These are phyloP conservation scores for Rutstroemia sp. DNA, from an alignment of 2,329 filamentous ascomycete species.

Conservation along the genomic window DNA sequence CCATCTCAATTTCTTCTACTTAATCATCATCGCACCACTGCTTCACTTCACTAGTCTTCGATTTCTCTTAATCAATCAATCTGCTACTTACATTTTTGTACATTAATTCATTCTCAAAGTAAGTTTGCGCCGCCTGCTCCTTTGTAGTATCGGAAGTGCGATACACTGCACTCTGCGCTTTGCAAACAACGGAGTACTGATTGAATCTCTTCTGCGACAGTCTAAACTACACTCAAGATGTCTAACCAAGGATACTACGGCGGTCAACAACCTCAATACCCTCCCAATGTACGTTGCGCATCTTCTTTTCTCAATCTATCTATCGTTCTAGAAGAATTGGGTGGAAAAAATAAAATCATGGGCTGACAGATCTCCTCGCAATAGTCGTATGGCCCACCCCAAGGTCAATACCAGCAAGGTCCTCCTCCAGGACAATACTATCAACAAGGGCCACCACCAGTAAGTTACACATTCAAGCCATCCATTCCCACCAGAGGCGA, in stretches of 20 bases:
- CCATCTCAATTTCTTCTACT: neutral
- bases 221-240: constrained; percentile 7
- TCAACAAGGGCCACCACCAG: neutral
- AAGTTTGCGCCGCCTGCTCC: neutral
- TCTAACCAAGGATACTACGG: constrained; percentile 32
- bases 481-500: neutral
- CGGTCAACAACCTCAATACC: constrained; percentile 26
- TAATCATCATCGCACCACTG: neutral
- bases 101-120: neutral
- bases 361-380: neutral
- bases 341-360: too few species aligned
- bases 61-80: neutral
- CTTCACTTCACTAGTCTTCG: neutral
- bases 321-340: too few species aligned
- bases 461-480: neutral
- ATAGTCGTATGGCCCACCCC: constrained; percentile 14
- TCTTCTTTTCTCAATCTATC: neutral
- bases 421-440: constrained; percentile 4
- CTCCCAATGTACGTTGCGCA: constrained; percentile 16
- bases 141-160: neutral
- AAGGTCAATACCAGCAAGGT: constrained; percentile 18
- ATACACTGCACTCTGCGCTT: neutral
- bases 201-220: neutral
- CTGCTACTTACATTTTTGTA: too few species aligned
- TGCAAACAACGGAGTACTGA: neutral